A percentile compares a stretch with the other conserved stretches of the same genome.
Conservation (phyloP, 495 filamentous ascomycete species). For the Hypoxylon intermedium region DNA sequence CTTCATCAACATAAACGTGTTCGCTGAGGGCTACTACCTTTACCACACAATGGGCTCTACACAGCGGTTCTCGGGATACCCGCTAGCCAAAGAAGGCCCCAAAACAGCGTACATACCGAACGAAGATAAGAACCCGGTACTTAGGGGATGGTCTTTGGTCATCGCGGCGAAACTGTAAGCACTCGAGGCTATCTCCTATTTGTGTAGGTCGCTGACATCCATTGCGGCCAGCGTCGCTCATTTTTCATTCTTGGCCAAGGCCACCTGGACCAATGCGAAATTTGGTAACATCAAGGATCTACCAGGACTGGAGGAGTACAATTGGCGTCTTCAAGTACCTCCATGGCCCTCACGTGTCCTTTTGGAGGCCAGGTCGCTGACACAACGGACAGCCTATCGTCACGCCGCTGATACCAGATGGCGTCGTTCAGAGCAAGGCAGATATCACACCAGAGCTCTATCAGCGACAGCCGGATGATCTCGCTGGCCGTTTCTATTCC, state of each 20-base stretch:
- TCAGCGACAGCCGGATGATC: slow-evolving; percentile 44
- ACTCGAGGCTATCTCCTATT: not conserved
- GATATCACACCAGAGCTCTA: slow-evolving; percentile 47
- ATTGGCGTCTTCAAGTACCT: slow-evolving; percentile 40
- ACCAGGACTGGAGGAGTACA: slow-evolving; percentile 63
- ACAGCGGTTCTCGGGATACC: slow-evolving; percentile 39
- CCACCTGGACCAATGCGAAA: slow-evolving; percentile 74
- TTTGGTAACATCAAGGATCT: slow-evolving; percentile 68
- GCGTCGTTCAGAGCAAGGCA: slow-evolving; percentile 35
- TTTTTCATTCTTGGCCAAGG: slow-evolving; percentile 38
- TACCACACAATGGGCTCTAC: slow-evolving; percentile 25
- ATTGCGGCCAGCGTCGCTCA: slow-evolving; percentile 35
- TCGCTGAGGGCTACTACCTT: too few species aligned
- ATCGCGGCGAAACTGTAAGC: slow-evolving; percentile 39
- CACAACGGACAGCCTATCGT: slow-evolving; percentile 69
- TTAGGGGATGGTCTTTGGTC: slow-evolving; percentile 40
- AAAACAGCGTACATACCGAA: slow-evolving; percentile 16
- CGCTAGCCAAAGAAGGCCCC: slow-evolving; percentile 34
- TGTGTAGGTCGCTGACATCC: slow-evolving; percentile 7
- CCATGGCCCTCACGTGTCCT: not conserved
- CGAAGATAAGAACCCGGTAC: slow-evolving; percentile 37
- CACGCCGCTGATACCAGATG: slow-evolving; percentile 61
- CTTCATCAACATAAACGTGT: not conserved
- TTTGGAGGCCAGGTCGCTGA: slow-evolving; percentile 7
- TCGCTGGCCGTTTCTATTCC: slow-evolving; percentile 65